phyloP scores from a whole-genome alignment of 345 rosid genomes.

The Linum usitatissimum region DNA sequence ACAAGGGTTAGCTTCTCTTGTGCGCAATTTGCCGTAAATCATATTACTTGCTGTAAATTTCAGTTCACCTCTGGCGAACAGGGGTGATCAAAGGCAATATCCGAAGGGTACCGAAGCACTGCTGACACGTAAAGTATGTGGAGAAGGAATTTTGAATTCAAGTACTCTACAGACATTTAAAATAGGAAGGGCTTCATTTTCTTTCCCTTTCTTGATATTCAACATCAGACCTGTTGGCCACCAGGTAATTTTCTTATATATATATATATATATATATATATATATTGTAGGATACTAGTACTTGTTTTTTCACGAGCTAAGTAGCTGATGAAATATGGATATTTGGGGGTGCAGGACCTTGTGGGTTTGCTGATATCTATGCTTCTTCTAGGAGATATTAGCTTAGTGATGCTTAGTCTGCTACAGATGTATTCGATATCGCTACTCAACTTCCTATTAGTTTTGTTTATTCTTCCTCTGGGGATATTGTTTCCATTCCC shows the following conservation, averaged over 20 bases:
- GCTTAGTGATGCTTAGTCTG: constrained; percentile 75
- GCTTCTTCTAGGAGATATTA: constrained; percentile 65
- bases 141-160: constrained; percentile 57
- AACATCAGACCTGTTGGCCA: constrained; percentile 83
- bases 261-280: too few relatives aligned
- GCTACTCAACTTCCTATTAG: constrained; percentile 48
- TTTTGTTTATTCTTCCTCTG: constrained; percentile 63
- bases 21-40: constrained; percentile 2
- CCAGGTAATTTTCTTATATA: constrained; percentile 59
- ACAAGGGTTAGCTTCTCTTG: not conserved
- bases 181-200: constrained; percentile 38
- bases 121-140: constrained; percentile 26
- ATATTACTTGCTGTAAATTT: constrained; percentile 1
- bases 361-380: constrained; percentile 78
- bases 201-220: constrained; percentile 45
- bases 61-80: constrained; percentile 28
- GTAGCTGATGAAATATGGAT: not conserved
- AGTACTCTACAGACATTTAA: constrained; percentile 56
- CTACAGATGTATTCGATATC: constrained; percentile 90
- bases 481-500: constrained; percentile 76
- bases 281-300: too few relatives aligned
- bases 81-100: constrained; percentile 19
- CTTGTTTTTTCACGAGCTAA: not conserved
- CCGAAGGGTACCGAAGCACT: constrained; percentile 23
- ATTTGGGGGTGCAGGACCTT: constrained; percentile 48